Percentiles rank a stretch among this genome's conserved stretches.
Conservation (phyloP, 1,284 basidiomycete genomes). For the Thecaphora frezii region DNA sequence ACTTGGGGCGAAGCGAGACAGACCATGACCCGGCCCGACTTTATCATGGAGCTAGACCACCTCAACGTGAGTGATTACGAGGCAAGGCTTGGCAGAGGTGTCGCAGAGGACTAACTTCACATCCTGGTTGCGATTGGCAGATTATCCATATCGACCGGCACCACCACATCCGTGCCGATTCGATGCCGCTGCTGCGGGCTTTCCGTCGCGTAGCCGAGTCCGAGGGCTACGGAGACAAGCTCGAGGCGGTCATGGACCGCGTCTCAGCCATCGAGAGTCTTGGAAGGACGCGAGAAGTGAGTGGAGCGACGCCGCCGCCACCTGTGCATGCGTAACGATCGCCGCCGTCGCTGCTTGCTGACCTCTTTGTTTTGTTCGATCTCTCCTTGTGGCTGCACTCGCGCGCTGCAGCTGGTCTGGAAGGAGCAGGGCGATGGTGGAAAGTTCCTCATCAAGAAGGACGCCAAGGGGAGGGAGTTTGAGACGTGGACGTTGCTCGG, state of each 20-base stretch:
- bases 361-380: neutral
- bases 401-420: conserved; percentile 28
- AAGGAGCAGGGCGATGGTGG: conserved; percentile 51
- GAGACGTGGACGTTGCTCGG: conserved; percentile 49
- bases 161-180: conserved; percentile 50
- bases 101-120: too few species aligned
- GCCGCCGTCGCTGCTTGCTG: neutral
- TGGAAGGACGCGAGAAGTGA: conserved; percentile 37
- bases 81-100: too few species aligned
- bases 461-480: conserved; percentile 42
- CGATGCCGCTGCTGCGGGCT: conserved; percentile 49
- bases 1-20: conserved; percentile 54
- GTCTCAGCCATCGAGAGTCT: conserved; percentile 50
- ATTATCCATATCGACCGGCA: conserved; percentile 49
- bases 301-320: neutral
- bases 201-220: conserved; percentile 43
- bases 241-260: conserved; percentile 53
- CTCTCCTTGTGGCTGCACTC: neutral
- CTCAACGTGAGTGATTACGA: conserved; percentile 23
- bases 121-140: too few species aligned
- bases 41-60: conserved; percentile 42
- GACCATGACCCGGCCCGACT: conserved; percentile 54
- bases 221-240: conserved; percentile 39
- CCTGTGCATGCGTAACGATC: too few species aligned
- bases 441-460: conserved; percentile 46